A percentile compares a stretch with the other conserved stretches of the same genome.
phyloP scores from a whole-genome alignment of 345 rosid species.

The Heritiera fomes region DNA sequence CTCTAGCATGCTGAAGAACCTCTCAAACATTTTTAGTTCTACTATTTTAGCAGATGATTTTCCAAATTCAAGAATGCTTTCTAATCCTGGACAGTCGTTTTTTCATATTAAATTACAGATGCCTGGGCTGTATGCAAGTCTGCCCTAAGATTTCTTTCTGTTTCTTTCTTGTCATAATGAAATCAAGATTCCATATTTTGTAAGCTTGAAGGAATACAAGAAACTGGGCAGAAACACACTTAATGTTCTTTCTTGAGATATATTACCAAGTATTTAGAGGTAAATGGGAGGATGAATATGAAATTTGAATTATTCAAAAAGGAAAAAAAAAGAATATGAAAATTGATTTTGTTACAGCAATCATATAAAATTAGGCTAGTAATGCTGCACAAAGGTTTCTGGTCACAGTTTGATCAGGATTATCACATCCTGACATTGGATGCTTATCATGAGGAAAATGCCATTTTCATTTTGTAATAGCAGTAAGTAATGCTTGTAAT shows the following conservation, averaged over 20 bases:
- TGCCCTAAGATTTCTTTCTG: neutral
- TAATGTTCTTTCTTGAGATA: neutral
- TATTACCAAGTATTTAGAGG: neutral
- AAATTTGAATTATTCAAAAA: neutral
- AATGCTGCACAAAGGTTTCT: neutral
- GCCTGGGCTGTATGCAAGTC: neutral
- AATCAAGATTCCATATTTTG: neutral
- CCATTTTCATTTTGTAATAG: conserved; percentile 5
- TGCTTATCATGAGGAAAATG: neutral
- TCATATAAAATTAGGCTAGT: neutral
- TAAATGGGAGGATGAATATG: neutral
- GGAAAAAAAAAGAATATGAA: neutral
- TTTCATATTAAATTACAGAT: neutral
- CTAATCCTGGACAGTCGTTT: neutral
- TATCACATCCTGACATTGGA: neutral
- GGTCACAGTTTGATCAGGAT: neutral
- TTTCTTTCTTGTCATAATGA: neutral
- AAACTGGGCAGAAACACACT: neutral
- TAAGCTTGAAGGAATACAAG: neutral
- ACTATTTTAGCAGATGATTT: neutral
- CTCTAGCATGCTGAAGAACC: neutral
- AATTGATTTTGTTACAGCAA: neutral
- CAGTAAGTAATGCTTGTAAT: neutral
- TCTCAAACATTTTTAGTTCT: neutral
- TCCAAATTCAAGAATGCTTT: neutral